These are phyloP conservation scores for Hepatocystis sp. DNA, from an alignment of 169 alveolate genomes.

Conservation along the genomic window DNA sequence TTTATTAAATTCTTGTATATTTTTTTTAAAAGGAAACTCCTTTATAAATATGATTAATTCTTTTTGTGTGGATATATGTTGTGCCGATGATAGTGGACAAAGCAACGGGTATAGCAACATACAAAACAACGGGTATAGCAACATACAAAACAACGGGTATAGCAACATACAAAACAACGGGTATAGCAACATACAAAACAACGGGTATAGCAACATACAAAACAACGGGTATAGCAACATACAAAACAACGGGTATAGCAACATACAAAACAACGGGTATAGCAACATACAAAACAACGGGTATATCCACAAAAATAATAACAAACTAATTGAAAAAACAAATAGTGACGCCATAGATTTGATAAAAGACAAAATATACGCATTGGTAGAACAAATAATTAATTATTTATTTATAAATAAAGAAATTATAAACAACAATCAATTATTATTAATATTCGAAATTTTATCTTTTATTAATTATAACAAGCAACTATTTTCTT, in stretches of 20 bases:
- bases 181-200: too few relatives aligned
- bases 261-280: too few relatives aligned
- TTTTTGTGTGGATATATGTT: constrained; percentile 22
- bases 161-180: too few relatives aligned
- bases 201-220: too few relatives aligned
- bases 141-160: too few relatives aligned
- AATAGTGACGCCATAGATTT: background rate
- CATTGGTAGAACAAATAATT: constrained; percentile 53
- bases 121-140: too few relatives aligned
- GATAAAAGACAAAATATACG: constrained; percentile 63
- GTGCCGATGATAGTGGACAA: background rate
- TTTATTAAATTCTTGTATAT: constrained; percentile 56
- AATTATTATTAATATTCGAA: constrained; percentile 62
- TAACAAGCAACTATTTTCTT: constrained; percentile 59
- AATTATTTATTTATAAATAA: constrained; percentile 50
- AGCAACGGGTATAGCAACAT: too few relatives aligned
- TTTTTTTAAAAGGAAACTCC: constrained; percentile 60
- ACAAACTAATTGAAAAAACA: too few relatives aligned
- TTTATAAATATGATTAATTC: constrained; percentile 19
- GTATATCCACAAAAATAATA: too few relatives aligned
- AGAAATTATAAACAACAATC: constrained; percentile 48
- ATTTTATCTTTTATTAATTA: constrained; percentile 59
- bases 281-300: too few relatives aligned
- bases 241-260: too few relatives aligned
- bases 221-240: too few relatives aligned